Conservation (phyloP, 805 yeast species). For the Starmerella geochares region DNA sequence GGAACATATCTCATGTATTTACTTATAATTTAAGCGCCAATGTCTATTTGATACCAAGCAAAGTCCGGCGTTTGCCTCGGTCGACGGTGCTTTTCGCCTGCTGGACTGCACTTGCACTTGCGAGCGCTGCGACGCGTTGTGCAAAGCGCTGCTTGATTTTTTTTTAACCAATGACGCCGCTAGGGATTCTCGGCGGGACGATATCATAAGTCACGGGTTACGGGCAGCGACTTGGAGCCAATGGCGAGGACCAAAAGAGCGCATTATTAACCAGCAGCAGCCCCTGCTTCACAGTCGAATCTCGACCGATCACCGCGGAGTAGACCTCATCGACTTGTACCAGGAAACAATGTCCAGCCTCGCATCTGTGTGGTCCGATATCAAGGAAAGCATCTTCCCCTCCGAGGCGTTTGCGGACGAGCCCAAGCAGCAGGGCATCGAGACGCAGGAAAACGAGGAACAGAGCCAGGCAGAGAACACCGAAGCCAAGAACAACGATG, state of each 20-base stretch:
- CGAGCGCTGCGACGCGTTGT: too few species aligned
- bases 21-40: constrained; percentile 5
- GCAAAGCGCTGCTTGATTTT: background rate
- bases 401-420: constrained; percentile 71
- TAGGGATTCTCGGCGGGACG: background rate
- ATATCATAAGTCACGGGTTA: constrained; percentile 7
- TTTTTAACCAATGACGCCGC: constrained; percentile 2
- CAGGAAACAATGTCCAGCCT: constrained; percentile 21
- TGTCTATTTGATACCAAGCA: too few species aligned
- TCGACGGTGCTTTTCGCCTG: too few species aligned
- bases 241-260: constrained; percentile 14
- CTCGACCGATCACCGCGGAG: constrained; percentile 6
- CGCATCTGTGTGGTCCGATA: constrained; percentile 46
- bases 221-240: constrained; percentile 8
- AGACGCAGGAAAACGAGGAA: constrained; percentile 8
- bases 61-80: too few species aligned
- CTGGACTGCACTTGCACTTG: too few species aligned
- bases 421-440: constrained; percentile 2
- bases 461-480: constrained; percentile 13
- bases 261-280: constrained; percentile 17
- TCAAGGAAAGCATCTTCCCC: constrained; percentile 72
- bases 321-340: background rate
- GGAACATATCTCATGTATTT: background rate
- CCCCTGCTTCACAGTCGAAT: constrained; percentile 3
- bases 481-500: constrained; percentile 31